phyloP scores from a whole-genome alignment of 495 filamentous ascomycete genomes.

The Hypoxylon crocopeplum region DNA sequence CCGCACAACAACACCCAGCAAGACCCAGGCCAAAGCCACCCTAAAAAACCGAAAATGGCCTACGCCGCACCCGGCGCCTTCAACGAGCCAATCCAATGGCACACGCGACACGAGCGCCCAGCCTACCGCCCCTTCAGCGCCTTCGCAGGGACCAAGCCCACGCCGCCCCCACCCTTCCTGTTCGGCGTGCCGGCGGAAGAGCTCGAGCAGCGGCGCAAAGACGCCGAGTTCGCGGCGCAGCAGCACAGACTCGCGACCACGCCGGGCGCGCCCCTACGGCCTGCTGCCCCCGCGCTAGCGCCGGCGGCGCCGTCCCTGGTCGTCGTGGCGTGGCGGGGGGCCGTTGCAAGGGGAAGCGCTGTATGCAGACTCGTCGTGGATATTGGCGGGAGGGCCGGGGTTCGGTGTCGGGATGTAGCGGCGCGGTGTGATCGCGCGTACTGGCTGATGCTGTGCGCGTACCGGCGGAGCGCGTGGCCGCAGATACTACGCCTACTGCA shows the following conservation, averaged over 20 bases:
- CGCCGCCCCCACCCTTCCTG: neutral
- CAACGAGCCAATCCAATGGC: neutral
- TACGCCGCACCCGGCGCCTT: slow-evolving; percentile 5
- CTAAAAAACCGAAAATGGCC: slow-evolving; percentile 1
- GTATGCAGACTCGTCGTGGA: neutral
- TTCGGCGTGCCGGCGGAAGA: neutral
- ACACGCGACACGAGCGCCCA: neutral
- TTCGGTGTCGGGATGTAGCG: neutral
- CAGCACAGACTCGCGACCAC: neutral
- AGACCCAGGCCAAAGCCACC: neutral
- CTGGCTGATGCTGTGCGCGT: slow-evolving; percentile 4
- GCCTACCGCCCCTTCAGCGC: slow-evolving; percentile 12
- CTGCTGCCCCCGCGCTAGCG: neutral
- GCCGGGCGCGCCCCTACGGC: neutral
- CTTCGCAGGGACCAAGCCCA: slow-evolving; percentile 1
- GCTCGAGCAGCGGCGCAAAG: neutral
- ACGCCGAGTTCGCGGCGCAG: neutral
- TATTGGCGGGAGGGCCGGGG: neutral
- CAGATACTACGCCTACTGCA: neutral
- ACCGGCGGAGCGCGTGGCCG: slow-evolving; percentile 13
- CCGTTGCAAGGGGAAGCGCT: neutral
- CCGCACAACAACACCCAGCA: no score
- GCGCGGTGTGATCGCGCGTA: slow-evolving; percentile 1
- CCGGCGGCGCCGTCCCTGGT: neutral
- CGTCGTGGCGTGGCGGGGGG: neutral